These are phyloP conservation scores for Penicillium expansum DNA, from an alignment of 2,329 filamentous ascomycete genomes.

Conservation along the genomic window DNA sequence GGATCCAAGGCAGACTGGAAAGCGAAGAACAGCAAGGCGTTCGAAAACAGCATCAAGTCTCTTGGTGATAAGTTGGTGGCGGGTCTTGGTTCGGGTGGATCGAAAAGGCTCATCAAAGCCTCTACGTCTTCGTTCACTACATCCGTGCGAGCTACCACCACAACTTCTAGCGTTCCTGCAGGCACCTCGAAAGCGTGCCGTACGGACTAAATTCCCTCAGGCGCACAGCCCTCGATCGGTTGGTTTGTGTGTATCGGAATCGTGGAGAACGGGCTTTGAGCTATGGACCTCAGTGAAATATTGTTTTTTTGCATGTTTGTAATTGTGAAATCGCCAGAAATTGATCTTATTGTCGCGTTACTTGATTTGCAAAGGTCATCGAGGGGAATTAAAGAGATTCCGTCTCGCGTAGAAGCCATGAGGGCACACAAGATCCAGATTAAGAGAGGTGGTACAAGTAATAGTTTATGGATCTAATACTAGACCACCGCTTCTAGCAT, in stretches of 20 bases:
- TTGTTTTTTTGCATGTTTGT: neutral
- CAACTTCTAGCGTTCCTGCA: neutral
- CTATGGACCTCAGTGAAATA: neutral
- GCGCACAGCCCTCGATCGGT: neutral
- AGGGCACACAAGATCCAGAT: no score
- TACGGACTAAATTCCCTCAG: neutral
- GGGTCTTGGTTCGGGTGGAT: slow-evolving; percentile 6
- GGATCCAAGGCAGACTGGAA: slow-evolving; percentile 57
- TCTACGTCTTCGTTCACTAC: neutral
- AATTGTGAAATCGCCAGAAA: neutral
- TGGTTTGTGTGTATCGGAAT: neutral
- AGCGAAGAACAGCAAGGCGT: slow-evolving; percentile 32
- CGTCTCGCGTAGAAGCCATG: no score
- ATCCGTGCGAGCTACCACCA: neutral
- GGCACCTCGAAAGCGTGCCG: neutral
- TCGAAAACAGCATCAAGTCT: slow-evolving; percentile 50
- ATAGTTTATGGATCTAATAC: neutral
- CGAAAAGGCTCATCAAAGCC: neutral
- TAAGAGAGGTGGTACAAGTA: neutral
- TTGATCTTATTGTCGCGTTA: neutral
- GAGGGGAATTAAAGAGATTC: neutral
- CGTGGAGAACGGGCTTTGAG: neutral
- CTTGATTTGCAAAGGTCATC: neutral
- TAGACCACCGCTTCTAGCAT: neutral
- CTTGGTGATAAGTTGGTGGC: slow-evolving; percentile 55